These are phyloP conservation scores for Pascua guehoae DNA, from an alignment of 1,284 basidiomycete species.

Conservation along the genomic window DNA sequence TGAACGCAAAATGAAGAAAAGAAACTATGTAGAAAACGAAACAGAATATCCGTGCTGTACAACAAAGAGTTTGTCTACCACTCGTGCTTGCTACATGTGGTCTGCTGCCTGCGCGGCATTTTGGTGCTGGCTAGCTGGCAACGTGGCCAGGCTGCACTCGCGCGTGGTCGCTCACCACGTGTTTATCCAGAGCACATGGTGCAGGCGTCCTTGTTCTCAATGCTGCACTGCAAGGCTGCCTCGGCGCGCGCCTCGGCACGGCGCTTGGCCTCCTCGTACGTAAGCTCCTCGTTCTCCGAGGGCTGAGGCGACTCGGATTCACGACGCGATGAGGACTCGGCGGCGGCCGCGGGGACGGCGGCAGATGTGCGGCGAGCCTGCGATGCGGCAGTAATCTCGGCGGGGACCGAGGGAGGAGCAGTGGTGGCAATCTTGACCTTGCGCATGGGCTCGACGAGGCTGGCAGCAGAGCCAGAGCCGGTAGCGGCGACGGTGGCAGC, in stretches of 20 bases:
- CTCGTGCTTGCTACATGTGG: no score
- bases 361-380: conserved; percentile 15
- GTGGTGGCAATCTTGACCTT: conserved; percentile 42
- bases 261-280: conserved; percentile 51
- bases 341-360: conserved; percentile 6
- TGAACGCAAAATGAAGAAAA: no score
- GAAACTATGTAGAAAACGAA: no score
- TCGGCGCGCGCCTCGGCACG: conserved; percentile 49
- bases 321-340: conserved; percentile 3
- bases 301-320: conserved; percentile 29
- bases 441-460: conserved; percentile 37
- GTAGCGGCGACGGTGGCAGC: conserved; percentile 7
- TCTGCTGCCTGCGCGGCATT: no score
- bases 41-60: no score
- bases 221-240: conserved; percentile 49
- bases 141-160: no score
- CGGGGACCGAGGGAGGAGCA: conserved; percentile 25
- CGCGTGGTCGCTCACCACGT: not conserved
- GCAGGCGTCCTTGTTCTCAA: conserved; percentile 52
- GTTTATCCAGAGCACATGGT: conserved; percentile 49
- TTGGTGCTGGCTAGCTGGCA: no score
- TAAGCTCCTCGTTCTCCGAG: conserved; percentile 48
- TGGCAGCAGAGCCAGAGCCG: conserved; percentile 3
- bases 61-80: no score
- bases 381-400: conserved; percentile 23